Conservation (phyloP, 192 early-diverging fungal species). For the Podila horticola region DNA sequence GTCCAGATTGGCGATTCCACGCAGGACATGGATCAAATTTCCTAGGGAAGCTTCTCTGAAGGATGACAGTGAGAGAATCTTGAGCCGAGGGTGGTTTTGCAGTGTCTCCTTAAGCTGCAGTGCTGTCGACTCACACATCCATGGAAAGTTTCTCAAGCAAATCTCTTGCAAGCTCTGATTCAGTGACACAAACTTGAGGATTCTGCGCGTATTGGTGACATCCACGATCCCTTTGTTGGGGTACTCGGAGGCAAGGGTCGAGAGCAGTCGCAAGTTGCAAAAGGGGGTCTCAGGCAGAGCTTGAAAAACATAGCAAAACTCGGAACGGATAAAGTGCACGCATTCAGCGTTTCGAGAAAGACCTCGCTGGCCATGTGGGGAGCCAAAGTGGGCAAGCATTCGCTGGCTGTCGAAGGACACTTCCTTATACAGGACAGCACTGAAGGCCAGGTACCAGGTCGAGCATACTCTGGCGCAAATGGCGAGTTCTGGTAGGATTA, state of each 20-base stretch:
- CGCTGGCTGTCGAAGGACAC: constrained; percentile 2
- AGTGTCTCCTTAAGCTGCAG: constrained; percentile 1
- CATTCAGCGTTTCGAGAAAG: constrained; percentile 4
- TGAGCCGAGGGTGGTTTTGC: constrained; percentile 2
- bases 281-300: constrained; percentile 1
- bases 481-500: neutral
- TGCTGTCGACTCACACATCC: neutral
- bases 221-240: constrained; percentile 33
- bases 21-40: constrained; percentile 19
- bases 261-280: neutral
- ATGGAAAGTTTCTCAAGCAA: constrained; percentile 7
- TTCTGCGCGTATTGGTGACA: constrained; percentile 3
- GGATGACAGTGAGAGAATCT: constrained; percentile 1
- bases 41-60: neutral
- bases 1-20: neutral
- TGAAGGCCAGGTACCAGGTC: constrained; percentile 9
- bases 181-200: constrained; percentile 17
- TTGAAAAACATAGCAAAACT: constrained; percentile 15
- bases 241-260: constrained; percentile 10
- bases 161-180: constrained; percentile 14
- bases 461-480: neutral
- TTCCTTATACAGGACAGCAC: constrained; percentile 13
- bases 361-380: neutral
- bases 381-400: constrained; percentile 1
- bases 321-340: constrained; percentile 10